phyloP scores from a whole-genome alignment of 106 monocot genomes.

The Dioscorea alata region DNA sequence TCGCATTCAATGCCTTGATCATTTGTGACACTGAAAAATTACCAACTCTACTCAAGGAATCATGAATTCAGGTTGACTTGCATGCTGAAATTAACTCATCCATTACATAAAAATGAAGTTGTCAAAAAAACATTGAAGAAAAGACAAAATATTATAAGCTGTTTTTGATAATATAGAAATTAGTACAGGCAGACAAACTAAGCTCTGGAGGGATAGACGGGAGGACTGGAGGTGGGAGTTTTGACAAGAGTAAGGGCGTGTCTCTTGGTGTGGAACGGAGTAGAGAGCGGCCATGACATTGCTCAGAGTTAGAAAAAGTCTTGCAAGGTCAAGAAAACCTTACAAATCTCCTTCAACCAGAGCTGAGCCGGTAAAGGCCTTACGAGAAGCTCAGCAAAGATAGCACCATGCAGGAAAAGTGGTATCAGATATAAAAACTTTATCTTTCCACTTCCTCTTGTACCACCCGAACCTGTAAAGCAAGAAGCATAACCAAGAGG shows the following conservation, averaged over 20 bases:
- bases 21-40: too few species aligned
- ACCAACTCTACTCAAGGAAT: too few species aligned
- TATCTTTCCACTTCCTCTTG: conserved; percentile 15
- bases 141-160: too few species aligned
- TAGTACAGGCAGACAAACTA: too few species aligned
- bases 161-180: too few species aligned
- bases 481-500: not conserved
- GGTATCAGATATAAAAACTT: not conserved
- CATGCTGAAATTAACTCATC: too few species aligned
- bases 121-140: too few species aligned
- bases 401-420: conserved; percentile 14
- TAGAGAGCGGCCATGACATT: conserved; percentile 12
- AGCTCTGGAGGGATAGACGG: conserved; percentile 59
- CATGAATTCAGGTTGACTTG: too few species aligned
- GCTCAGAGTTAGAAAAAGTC: conserved; percentile 9
- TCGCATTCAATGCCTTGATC: too few species aligned
- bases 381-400: conserved; percentile 32
- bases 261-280: not conserved
- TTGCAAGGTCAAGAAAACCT: conserved; percentile 66
- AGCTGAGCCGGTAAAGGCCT: not conserved
- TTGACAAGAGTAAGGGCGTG: not conserved
- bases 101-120: too few species aligned
- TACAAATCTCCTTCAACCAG: not conserved
- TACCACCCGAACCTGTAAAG: not conserved
- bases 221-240: conserved; percentile 4